Conservation (phyloP, 306 rosid genomes). For the Cicer pinnatifidum region DNA sequence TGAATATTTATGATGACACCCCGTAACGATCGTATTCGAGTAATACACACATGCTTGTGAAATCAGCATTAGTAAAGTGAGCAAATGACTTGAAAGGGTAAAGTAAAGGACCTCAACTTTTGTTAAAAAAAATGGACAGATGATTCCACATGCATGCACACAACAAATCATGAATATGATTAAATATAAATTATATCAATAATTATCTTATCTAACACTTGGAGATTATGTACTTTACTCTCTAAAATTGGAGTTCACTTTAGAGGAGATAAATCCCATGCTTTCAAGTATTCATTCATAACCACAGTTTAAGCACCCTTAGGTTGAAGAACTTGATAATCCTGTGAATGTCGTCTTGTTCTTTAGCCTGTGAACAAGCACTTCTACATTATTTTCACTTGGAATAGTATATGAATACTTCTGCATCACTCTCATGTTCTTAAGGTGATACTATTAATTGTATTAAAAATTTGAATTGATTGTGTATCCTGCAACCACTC, state of each 20-base stretch:
- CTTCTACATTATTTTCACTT: conserved; percentile 4
- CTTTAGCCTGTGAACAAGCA: conserved; percentile 16
- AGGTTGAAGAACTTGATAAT: neutral
- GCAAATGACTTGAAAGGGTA: neutral
- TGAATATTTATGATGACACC: neutral
- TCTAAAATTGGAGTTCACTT: neutral
- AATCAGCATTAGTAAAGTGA: neutral
- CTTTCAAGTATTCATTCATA: conserved; percentile 22
- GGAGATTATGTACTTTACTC: conserved; percentile 1
- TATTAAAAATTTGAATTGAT: conserved; percentile 16
- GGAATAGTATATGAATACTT: neutral
- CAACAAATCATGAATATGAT: conserved; percentile 1
- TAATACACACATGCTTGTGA: neutral
- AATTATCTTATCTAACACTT: neutral
- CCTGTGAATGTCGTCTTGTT: conserved; percentile 6
- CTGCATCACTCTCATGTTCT: conserved; percentile 25
- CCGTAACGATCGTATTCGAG: neutral
- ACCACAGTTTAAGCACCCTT: conserved; percentile 12
- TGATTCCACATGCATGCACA: conserved; percentile 4
- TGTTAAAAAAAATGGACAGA: neutral
- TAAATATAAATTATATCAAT: neutral
- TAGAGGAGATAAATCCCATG: conserved; percentile 2
- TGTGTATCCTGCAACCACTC: conserved; percentile 19
- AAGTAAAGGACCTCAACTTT: neutral
- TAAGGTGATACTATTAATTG: conserved; percentile 4